phyloP scores from a whole-genome alignment of 352 stramenopile species.

The Halophytophthora batemanensis region DNA sequence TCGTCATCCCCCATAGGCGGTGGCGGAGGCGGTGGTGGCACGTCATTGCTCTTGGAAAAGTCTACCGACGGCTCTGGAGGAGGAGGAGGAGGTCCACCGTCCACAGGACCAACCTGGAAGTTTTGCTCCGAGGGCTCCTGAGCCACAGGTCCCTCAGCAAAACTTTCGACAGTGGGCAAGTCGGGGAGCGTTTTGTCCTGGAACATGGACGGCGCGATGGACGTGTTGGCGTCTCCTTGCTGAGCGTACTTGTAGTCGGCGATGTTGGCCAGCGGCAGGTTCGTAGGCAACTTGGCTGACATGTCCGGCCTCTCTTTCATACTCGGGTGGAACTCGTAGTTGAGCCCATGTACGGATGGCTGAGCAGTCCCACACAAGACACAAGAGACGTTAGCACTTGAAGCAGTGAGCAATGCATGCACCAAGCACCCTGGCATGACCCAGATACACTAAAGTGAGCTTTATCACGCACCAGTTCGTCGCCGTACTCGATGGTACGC shows the following conservation, averaged over 20 bases:
- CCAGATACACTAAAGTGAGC: not conserved
- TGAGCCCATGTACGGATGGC: slow-evolving; percentile 62
- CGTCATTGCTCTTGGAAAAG: slow-evolving; percentile 45
- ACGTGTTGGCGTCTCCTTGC: slow-evolving; percentile 41
- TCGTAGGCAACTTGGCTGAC: slow-evolving; percentile 73
- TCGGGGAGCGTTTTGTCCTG: slow-evolving; percentile 79
- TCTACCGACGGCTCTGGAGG: slow-evolving; percentile 57
- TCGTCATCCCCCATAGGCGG: slow-evolving; percentile 29
- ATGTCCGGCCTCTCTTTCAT: slow-evolving; percentile 66
- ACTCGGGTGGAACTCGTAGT: slow-evolving; percentile 77
- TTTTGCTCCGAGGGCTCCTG: slow-evolving; percentile 54
- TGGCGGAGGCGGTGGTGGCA: slow-evolving; percentile 52
- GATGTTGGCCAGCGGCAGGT: slow-evolving; percentile 77
- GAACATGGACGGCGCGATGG: slow-evolving; percentile 82
- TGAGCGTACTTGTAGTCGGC: slow-evolving; percentile 78
- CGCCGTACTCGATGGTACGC: slow-evolving; percentile 76
- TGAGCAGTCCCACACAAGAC: slow-evolving; percentile 8
- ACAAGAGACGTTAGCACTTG: slow-evolving; percentile 5
- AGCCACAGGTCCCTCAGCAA: slow-evolving; percentile 60
- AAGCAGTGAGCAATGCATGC: not conserved
- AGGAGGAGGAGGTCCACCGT: slow-evolving; percentile 58
- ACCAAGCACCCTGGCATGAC: no score
- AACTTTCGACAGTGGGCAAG: slow-evolving; percentile 55
- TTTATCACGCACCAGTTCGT: slow-evolving; percentile 52
- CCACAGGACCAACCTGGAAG: slow-evolving; percentile 63